Evolutionary conservation across 2,329 filamentous ascomycete genomes (phyloP).

Genomic region (Ophiostoma populinum): DNA sequence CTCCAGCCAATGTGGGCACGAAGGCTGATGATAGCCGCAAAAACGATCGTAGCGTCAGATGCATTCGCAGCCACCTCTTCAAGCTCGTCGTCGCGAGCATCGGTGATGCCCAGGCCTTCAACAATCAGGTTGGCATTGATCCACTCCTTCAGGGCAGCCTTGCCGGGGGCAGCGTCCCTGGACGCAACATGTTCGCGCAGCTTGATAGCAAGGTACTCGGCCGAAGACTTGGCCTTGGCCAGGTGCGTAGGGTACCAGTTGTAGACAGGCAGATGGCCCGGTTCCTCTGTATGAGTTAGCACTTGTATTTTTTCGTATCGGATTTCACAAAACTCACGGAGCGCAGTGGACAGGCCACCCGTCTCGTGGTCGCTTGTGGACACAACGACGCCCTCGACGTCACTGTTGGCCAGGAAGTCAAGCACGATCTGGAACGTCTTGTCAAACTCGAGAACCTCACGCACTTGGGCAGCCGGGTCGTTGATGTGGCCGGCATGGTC

Average conservation of each 20-base stretch:
- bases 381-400: conserved; percentile 64
- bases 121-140: conserved; percentile 51
- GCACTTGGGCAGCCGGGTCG: conserved; percentile 68
- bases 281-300: conserved; percentile 23
- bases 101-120: conserved; percentile 56
- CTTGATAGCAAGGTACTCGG: conserved; percentile 49
- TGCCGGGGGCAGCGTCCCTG: conserved; percentile 5
- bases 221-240: conserved; percentile 57
- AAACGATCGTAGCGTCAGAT: conserved; percentile 34
- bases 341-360: conserved; percentile 66
- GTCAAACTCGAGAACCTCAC: conserved; percentile 93
- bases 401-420: conserved; percentile 63
- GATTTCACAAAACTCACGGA: too few relatives aligned
- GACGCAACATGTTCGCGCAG: conserved; percentile 41
- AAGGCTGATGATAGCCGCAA: conserved; percentile 74
- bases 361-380: conserved; percentile 94
- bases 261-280: conserved; percentile 36
- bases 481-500: conserved; percentile 86
- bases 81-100: conserved; percentile 58
- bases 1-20: conserved; percentile 86
- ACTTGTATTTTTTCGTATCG: too few relatives aligned
- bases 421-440: conserved; percentile 65
- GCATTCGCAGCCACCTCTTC: conserved; percentile 42
- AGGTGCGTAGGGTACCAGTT: conserved; percentile 73
- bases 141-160: conserved; percentile 34